These are phyloP conservation scores for Austropuccinia psidii DNA, from an alignment of 1,284 basidiomycete species.

Conservation along the genomic window DNA sequence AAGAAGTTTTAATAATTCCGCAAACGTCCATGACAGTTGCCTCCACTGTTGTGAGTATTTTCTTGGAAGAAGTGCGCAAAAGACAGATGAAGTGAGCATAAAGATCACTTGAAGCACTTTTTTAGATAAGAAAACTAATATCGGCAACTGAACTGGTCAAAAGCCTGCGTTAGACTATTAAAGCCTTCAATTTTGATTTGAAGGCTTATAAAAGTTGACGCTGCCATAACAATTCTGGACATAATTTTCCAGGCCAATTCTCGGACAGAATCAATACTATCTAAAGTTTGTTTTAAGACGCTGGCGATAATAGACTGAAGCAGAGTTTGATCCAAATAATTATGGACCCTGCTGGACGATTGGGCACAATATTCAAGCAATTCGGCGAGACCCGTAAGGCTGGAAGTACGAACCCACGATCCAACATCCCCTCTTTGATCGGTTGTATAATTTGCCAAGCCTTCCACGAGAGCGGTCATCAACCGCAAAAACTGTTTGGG, in stretches of 20 bases:
- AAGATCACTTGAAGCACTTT: background rate
- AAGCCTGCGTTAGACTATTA: background rate
- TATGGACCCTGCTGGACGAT: background rate
- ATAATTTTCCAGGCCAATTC: conserved; percentile 24
- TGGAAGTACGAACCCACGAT: conserved; percentile 83
- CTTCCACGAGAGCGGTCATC: conserved; percentile 51
- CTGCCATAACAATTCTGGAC: conserved; percentile 1
- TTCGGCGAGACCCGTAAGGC: conserved; percentile 56
- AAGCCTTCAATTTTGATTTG: background rate
- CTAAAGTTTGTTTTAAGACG: conserved; percentile 23
- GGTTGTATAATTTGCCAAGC: conserved; percentile 78
- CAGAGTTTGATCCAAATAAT: background rate
- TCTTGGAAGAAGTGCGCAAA: background rate
- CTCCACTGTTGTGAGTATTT: conserved; percentile 16
- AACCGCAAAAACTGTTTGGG: conserved; percentile 20
- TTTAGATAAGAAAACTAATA: background rate
- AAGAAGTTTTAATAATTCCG: background rate
- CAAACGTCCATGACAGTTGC: conserved; percentile 27
- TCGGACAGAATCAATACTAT: conserved; percentile 28
- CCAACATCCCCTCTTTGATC: conserved; percentile 96
- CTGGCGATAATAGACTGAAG: background rate
- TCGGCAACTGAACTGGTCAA: conserved; percentile 13
- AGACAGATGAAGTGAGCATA: background rate
- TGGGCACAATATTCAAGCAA: background rate
- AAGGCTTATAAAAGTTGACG: background rate